Percentiles rank a stretch among this genome's conserved stretches.
These are phyloP conservation scores for Hypoxylon sp. DNA, from an alignment of 2,329 filamentous ascomycete species.

Conservation along the genomic window DNA sequence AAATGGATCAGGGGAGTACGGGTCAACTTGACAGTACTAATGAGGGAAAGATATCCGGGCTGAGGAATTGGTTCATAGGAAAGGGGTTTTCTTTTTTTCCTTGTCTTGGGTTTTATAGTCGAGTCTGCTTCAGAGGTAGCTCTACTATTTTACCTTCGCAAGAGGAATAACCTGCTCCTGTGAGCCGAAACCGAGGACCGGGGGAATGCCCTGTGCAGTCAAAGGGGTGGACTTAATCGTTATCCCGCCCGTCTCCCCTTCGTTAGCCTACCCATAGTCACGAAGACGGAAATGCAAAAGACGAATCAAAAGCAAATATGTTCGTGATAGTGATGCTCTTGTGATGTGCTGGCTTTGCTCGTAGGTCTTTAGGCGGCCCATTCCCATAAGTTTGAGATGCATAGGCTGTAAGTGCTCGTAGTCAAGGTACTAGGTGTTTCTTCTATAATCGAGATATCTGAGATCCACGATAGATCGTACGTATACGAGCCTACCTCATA, in stretches of 20 bases:
- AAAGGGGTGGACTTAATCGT: slow-evolving; percentile 89
- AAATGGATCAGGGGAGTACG: slow-evolving; percentile 46
- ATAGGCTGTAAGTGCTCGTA: background rate
- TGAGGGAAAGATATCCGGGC: slow-evolving; percentile 98
- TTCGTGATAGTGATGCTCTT: background rate
- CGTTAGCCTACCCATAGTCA: slow-evolving; percentile 35
- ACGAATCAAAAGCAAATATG: slow-evolving; percentile 22
- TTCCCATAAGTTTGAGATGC: too few relatives aligned
- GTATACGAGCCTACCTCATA: too few relatives aligned
- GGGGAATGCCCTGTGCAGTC: slow-evolving; percentile 99
- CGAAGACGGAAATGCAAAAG: background rate
- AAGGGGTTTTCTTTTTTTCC: background rate
- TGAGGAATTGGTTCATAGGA: slow-evolving; percentile 48
- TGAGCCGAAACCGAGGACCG: slow-evolving; percentile 42
- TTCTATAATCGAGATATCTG: too few relatives aligned
- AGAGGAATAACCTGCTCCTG: slow-evolving; percentile 42
- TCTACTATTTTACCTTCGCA: slow-evolving; percentile 46
- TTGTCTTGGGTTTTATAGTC: slow-evolving; percentile 29
- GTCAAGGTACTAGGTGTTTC: background rate
- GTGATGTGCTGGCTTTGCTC: background rate
- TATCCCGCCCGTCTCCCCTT: slow-evolving; percentile 63
- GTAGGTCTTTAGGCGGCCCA: background rate
- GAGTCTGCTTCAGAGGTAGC: slow-evolving; percentile 28
- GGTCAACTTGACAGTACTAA: slow-evolving; percentile 80
- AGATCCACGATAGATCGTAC: background rate